These are phyloP conservation scores for Rachicladosporium sp. DNA, from an alignment of 2,329 filamentous ascomycete genomes.

Conservation along the genomic window DNA sequence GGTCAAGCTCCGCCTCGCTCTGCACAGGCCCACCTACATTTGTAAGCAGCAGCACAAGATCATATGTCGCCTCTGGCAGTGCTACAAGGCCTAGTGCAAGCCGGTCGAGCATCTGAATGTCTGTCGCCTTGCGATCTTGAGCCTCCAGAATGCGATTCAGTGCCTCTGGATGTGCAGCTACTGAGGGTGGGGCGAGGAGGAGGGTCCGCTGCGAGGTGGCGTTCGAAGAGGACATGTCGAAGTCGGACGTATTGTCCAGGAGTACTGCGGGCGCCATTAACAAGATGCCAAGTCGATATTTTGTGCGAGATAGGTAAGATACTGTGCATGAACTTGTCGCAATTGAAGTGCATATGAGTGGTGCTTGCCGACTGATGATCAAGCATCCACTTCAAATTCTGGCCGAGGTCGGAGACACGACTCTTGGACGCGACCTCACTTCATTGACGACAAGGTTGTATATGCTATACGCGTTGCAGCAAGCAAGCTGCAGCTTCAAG, in stretches of 20 bases:
- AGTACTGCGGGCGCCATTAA: conserved; percentile 28
- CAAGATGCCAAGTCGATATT: neutral
- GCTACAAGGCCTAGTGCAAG: conserved; percentile 69
- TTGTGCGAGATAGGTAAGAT: too few relatives aligned
- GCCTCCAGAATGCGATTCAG: conserved; percentile 58
- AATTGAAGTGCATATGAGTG: too few relatives aligned
- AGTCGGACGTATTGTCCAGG: conserved; percentile 28
- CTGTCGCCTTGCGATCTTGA: conserved; percentile 64
- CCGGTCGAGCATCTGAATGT: conserved; percentile 96
- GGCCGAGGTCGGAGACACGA: too few relatives aligned
- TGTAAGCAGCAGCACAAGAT: conserved; percentile 70
- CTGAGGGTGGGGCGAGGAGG: conserved; percentile 78
- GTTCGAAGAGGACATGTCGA: conserved; percentile 16
- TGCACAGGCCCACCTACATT: conserved; percentile 56
- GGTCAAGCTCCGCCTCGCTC: conserved; percentile 55
- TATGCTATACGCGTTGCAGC: too few relatives aligned
- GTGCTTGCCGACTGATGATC: too few relatives aligned
- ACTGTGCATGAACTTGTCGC: too few relatives aligned
- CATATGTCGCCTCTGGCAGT: conserved; percentile 67
- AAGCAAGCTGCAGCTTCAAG: neutral
- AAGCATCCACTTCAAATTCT: too few relatives aligned
- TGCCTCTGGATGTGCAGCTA: conserved; percentile 72
- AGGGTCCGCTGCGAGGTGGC: conserved; percentile 47
- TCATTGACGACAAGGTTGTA: too few relatives aligned
- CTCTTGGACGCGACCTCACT: too few relatives aligned